Conservation (phyloP, 306 rosid species). For the Oemleria cerasiformis region DNA sequence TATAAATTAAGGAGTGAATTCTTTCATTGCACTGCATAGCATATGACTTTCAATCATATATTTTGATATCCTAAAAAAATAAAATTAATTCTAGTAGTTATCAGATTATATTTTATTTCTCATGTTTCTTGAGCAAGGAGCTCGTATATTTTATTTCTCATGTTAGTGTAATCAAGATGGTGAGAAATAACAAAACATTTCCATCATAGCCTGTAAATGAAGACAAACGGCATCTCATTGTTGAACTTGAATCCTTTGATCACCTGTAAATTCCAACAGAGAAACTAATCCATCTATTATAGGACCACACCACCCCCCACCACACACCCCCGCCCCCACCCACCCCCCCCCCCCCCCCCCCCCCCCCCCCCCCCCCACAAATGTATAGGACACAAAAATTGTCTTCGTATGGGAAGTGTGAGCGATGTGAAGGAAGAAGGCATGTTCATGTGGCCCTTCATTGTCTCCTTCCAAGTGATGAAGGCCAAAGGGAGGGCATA, state of each 20-base stretch:
- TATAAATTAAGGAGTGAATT: no score
- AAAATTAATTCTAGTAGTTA: no score
- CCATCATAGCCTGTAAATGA: slow-evolving; percentile 28
- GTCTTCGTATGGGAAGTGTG: slow-evolving; percentile 40
- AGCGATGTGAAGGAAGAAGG: slow-evolving; percentile 29
- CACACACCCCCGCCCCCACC: slow-evolving; percentile 14
- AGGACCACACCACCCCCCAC: no score
- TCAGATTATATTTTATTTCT: no score
- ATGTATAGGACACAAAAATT: slow-evolving; percentile 22
- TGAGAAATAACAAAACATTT: not conserved
- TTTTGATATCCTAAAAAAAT: no score
- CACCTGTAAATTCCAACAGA: slow-evolving; percentile 31
- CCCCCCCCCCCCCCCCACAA: slow-evolving; percentile 6
- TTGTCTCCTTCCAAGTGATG: slow-evolving; percentile 49
- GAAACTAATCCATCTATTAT: slow-evolving; percentile 17
- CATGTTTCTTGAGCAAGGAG: no score
- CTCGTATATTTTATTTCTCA: no score
- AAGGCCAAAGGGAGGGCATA: slow-evolving; percentile 34
- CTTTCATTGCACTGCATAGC: no score
- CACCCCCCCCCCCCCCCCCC: not conserved
- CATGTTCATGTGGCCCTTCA: slow-evolving; percentile 59
- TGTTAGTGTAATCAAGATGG: not conserved
- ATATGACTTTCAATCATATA: no score
- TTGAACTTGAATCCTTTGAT: slow-evolving; percentile 38
- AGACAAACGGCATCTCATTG: slow-evolving; percentile 56